Base-by-base conservation (phyloP, 495 filamentous ascomycete species). In the Letharia columbiana region DNA sequence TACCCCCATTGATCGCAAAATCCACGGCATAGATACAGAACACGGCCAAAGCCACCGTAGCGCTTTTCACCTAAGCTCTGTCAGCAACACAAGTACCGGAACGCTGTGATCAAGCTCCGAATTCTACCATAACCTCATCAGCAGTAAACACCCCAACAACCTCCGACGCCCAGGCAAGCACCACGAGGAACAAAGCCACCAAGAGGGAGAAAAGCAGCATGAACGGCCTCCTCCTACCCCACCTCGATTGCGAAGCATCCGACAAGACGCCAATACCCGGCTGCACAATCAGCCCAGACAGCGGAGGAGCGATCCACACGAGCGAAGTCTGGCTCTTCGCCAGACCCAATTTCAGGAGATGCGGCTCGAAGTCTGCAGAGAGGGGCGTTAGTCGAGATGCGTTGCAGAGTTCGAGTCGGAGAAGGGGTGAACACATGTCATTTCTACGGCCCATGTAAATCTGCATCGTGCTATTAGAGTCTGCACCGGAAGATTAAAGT, bases 261-360 rank as follows among this genome's bases (percentile, higher is more conserved):
- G 91, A 88, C 63, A 96, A 78, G 11, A 90, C 90, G 28, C 93
- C 93, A 63, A 98, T 87, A 60, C 96, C 83, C n/a, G 93, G 93
- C 74, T 96, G 91, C 60, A 96, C 91, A 66, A 97, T 87, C 68
- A 96, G 79, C 18, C 93, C 93, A 4, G 90, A 93, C 20, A 96
- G 77, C 11, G 93, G 93, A 3, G 92, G 93, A 20, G 93, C 92
- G 72, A 96, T 88, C 93, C 93, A 98, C 42, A 98, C 92, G 49
- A 98, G 80, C 31, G 91, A 95, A n/a, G 90, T 92, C 65, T 87
- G 84, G 58, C 87, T 90, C 72, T 98, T 98, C 8, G 90, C 92
- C 62, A 97, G 80, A n/a, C 93, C 93, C 67, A 98, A 87, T 64
- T 90, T 87, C 39, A 97, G 84, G 44, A 97, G 91, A 73, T 96